Conservation (phyloP, 352 stramenopile species). For the Phytophthora constricta region DNA sequence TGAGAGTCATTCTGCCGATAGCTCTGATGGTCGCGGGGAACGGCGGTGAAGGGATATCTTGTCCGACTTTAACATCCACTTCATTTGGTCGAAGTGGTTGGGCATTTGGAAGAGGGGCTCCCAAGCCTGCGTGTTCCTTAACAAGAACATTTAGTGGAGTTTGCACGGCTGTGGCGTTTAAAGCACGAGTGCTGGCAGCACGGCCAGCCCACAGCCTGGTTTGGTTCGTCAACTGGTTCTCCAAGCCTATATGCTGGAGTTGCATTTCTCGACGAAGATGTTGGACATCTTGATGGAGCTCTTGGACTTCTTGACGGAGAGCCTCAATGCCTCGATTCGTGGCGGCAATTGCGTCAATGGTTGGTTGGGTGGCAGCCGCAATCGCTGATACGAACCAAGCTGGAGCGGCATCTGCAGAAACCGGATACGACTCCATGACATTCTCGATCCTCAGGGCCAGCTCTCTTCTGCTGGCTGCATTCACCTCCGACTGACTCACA, state of each 20-base stretch:
- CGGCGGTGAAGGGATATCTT: background rate
- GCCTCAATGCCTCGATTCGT: too few relatives aligned
- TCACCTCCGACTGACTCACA: background rate
- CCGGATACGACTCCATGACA: background rate
- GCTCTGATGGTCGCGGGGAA: background rate
- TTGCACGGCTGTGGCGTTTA: too few relatives aligned
- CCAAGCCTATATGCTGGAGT: too few relatives aligned
- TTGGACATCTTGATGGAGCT: too few relatives aligned
- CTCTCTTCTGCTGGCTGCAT: background rate
- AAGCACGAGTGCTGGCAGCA: too few relatives aligned
- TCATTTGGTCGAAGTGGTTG: background rate
- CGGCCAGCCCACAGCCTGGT: too few relatives aligned
- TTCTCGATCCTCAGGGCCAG: background rate
- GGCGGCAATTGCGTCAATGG: too few relatives aligned
- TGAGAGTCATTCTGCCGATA: background rate
- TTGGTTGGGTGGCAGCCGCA: too few relatives aligned
- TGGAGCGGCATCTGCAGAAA: background rate
- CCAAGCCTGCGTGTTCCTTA: background rate
- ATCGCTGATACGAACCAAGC: background rate
- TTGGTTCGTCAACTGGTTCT: too few relatives aligned
- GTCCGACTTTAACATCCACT: background rate
- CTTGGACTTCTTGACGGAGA: too few relatives aligned
- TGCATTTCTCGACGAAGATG: too few relatives aligned
- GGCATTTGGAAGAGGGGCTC: background rate
- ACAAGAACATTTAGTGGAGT: too few relatives aligned